Conservation (phyloP, 352 stramenopile species). For the Phytophthora cajani region DNA sequence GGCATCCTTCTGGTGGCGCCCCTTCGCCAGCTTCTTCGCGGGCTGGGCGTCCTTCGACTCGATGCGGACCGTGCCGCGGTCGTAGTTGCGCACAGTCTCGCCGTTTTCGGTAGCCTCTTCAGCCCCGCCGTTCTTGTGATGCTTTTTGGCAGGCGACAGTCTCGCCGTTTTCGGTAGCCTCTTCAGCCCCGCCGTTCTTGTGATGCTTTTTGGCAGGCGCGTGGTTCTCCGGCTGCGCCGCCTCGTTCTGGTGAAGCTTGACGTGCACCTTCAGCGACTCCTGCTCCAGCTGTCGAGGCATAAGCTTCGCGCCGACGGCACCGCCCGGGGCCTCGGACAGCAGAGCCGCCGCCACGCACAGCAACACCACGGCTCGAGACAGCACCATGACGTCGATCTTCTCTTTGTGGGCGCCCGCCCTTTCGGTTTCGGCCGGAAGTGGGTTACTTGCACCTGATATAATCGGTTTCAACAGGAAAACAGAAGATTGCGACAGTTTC, state of each 20-base stretch:
- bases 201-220: constrained; percentile 18
- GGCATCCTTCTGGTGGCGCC: constrained; percentile 22
- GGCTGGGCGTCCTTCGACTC: constrained; percentile 23
- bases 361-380: constrained; percentile 40
- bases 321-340: constrained; percentile 19
- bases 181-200: constrained; percentile 21
- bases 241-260: constrained; percentile 27
- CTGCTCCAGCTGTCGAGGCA: constrained; percentile 31
- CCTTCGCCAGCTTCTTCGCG: constrained; percentile 36
- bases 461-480: constrained; percentile 3
- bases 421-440: constrained; percentile 19
- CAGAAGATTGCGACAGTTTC: too few species aligned
- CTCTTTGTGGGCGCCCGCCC: constrained; percentile 6
- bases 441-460: constrained; percentile 15
- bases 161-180: constrained; percentile 29
- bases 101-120: constrained; percentile 25
- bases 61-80: constrained; percentile 44
- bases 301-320: constrained; percentile 30
- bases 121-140: constrained; percentile 23
- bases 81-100: constrained; percentile 42
- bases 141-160: constrained; percentile 23
- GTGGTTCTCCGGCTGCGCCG: constrained; percentile 4
- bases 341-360: constrained; percentile 44
- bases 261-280: constrained; percentile 37
- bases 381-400: constrained; percentile 44